These are phyloP conservation scores for Murraya paniculata DNA, from an alignment of 345 rosid genomes.

Conservation along the genomic window DNA sequence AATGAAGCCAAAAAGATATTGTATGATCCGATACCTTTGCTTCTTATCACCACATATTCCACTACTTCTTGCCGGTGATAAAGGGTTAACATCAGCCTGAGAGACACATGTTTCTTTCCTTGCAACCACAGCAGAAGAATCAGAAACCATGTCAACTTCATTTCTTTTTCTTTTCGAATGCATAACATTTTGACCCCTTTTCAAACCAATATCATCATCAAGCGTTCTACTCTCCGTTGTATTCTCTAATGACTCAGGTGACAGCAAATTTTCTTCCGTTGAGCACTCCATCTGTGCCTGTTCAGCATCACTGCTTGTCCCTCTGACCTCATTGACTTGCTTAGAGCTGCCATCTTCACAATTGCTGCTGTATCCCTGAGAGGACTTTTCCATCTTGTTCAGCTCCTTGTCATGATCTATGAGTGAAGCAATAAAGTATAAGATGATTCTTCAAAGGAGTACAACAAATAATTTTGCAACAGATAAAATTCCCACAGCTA, in stretches of 20 bases:
- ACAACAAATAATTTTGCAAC: background rate
- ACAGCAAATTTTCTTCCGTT: conserved; percentile 20
- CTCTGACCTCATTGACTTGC: conserved; percentile 15
- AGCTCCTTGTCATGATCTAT: conserved; percentile 26
- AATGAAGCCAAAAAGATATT: conserved; percentile 15
- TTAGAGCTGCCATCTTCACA: conserved; percentile 4
- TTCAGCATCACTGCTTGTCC: conserved; percentile 30
- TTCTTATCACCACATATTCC: conserved; percentile 39
- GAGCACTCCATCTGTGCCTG: conserved; percentile 11
- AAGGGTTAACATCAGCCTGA: conserved; percentile 22
- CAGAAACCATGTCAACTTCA: conserved; percentile 27
- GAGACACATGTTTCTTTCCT: conserved; percentile 26
- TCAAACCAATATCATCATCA: conserved; percentile 29
- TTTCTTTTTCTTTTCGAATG: conserved; percentile 46
- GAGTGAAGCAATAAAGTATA: conserved; percentile 5
- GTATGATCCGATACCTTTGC: conserved; percentile 43
- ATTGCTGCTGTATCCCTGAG: conserved; percentile 3
- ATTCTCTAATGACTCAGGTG: conserved; percentile 20
- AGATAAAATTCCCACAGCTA: background rate
- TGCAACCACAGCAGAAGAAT: conserved; percentile 27
- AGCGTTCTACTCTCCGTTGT: background rate
- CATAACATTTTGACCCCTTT: conserved; percentile 21
- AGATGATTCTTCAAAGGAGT: background rate
- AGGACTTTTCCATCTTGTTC: conserved; percentile 6
- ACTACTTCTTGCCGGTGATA: conserved; percentile 21